A percentile compares a stretch with the other conserved stretches of the same genome.
Conservation (phyloP, 2,329 filamentous ascomycete species). For the Sarocladium kiliense region DNA sequence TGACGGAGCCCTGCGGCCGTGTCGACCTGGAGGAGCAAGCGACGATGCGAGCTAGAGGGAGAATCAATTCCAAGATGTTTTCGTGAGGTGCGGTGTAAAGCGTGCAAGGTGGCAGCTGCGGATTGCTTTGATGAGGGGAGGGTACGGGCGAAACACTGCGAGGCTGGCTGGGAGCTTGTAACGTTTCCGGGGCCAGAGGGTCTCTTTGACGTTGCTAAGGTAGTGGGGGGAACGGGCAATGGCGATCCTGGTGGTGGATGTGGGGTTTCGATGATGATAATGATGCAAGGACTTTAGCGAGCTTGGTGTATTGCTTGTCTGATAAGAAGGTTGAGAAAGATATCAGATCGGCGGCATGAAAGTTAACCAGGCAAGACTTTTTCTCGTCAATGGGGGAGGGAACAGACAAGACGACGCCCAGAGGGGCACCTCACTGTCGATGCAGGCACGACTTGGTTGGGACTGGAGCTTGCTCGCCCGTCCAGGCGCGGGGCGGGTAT, state of each 20-base stretch:
- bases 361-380: neutral
- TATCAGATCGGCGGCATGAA: neutral
- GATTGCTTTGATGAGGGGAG: neutral
- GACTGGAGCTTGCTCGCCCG: neutral
- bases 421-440: neutral
- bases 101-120: neutral
- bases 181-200: conserved; percentile 5
- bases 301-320: neutral
- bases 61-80: neutral
- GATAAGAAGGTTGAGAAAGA: neutral
- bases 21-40: neutral
- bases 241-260: neutral
- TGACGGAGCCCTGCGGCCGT: neutral
- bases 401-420: neutral
- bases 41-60: neutral
- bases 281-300: neutral
- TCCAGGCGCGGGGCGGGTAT: conserved; percentile 14
- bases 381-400: neutral
- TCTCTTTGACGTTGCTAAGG: neutral
- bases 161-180: neutral
- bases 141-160: neutral
- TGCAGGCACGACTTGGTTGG: neutral
- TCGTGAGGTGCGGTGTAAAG: neutral
- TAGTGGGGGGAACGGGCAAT: neutral
- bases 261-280: neutral